Conservation (phyloP, 2,329 filamentous ascomycete genomes). For the Colletotrichum abscissum region DNA sequence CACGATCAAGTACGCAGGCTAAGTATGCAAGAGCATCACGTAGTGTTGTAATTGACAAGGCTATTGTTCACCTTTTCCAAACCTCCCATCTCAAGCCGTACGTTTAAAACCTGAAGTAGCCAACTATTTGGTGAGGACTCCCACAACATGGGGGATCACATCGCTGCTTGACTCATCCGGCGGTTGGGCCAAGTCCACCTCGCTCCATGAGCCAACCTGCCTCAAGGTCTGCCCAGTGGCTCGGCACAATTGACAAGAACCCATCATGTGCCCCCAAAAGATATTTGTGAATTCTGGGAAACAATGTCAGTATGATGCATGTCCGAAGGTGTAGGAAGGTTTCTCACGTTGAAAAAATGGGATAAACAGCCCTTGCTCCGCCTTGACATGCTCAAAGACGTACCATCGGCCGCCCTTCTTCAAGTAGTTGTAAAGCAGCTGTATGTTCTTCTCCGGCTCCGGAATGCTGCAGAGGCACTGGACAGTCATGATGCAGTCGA, state of each 20-base stretch:
- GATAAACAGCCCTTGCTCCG: slow-evolving; percentile 46
- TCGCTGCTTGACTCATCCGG: not conserved
- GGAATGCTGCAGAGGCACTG: slow-evolving; percentile 66
- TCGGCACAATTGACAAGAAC: slow-evolving; percentile 1
- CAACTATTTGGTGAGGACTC: slow-evolving; percentile 3
- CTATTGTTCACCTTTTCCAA: no score
- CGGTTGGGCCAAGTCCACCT: slow-evolving; percentile 1
- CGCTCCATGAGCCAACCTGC: not conserved
- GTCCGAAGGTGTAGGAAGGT: not conserved
- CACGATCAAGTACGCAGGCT: no score
- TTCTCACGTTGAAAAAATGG: slow-evolving; percentile 52
- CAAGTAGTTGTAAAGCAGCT: slow-evolving; percentile 58
- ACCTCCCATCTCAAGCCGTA: no score
- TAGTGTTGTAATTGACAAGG: no score
- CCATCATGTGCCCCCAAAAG: slow-evolving; percentile 49
- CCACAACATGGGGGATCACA: slow-evolving; percentile 4
- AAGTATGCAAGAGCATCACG: no score
- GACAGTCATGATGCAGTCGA: slow-evolving; percentile 62
- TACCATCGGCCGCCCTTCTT: slow-evolving; percentile 65
- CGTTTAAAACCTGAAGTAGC: no score
- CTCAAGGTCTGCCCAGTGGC: not conserved
- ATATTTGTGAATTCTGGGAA: slow-evolving; percentile 51
- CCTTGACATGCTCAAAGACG: slow-evolving; percentile 62
- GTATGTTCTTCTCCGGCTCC: slow-evolving; percentile 57
- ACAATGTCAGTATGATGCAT: not conserved